Conservation (phyloP, 805 yeast species). For the Scheffersomyces lignosus region DNA sequence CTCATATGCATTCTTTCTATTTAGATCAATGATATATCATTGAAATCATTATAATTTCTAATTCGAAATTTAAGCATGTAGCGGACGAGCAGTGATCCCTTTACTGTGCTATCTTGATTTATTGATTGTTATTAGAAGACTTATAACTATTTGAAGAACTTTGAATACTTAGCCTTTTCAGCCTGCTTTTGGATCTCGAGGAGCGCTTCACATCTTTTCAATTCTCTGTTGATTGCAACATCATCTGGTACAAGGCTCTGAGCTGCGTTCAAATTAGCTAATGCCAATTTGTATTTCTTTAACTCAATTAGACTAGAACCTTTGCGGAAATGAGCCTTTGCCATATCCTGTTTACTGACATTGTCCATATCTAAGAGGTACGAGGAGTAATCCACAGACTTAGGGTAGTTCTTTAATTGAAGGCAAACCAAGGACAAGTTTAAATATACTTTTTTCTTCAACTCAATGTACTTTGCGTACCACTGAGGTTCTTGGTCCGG, state of each 20-base stretch:
- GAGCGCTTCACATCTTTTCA: constrained; percentile 39
- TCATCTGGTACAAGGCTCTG: constrained; percentile 48
- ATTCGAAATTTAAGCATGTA: too few relatives aligned
- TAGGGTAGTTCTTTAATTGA: constrained; percentile 49
- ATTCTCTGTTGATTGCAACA: constrained; percentile 44
- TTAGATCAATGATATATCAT: too few relatives aligned
- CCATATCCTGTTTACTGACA: constrained; percentile 40
- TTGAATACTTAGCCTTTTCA: constrained; percentile 58
- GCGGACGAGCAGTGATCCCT: too few relatives aligned
- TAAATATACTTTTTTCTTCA: constrained; percentile 54
- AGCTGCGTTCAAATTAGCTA: constrained; percentile 48
- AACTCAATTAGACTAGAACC: constrained; percentile 45
- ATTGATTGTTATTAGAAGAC: too few relatives aligned
- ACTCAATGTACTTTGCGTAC: constrained; percentile 47
- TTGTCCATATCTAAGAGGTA: constrained; percentile 55
- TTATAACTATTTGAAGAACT: constrained; percentile 57
- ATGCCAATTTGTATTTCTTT: constrained; percentile 51
- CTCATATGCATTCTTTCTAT: too few relatives aligned
- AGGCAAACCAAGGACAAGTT: constrained; percentile 60
- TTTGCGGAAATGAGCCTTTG: constrained; percentile 60
- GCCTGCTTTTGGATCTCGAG: constrained; percentile 45
- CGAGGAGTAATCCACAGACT: constrained; percentile 53
- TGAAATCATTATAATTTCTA: too few relatives aligned
- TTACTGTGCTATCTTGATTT: too few relatives aligned
- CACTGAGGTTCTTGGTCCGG: constrained; percentile 57